Base-by-base conservation (phyloP, 805 yeast genomes). In the Candida xyloterini region DNA sequence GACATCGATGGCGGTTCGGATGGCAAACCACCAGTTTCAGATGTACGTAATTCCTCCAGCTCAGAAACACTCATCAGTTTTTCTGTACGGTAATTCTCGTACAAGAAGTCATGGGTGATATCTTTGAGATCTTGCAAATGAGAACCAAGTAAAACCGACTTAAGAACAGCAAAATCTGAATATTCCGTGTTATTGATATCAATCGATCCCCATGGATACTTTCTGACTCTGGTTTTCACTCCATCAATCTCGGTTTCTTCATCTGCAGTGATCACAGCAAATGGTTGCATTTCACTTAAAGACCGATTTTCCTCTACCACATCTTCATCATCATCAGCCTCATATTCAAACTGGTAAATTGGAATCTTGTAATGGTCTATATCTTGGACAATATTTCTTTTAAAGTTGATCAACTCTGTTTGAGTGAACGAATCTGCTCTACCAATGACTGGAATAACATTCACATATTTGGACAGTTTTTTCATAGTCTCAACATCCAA, bases 131-230 rank as follows among this genome's bases (percentile, higher is more conserved):
- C 84, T 57, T 78, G 82, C 49, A 78, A 65, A 53, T 78, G 83
- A 14, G 80, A 69, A 22, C 82, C 82, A 42, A 78, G 63, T 15
- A 78, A 51, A 8, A 77, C 83, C 14, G 77, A 68, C 55, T 70
- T 75, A 50, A 78, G 68, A 27, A 73, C 57, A 7, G 78, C 62
- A 57, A 78, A 78, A 53, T 78, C 84, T 27, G 76, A 68, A 51
- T 63, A 65, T 32, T 62, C 66, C 14, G 79, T 68, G 56, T 78
- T 73, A 54, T 68, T 68, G 41, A 76, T 74, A 54, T 76, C 79
- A 36, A 76, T 71, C 30, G 67, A 47, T 8, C 91, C 91, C 93
- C 93, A 85, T 22, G 91, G 90, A 53, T 84, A 84, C 41, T 69
- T 65, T 66, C 93, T 76, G 10, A 77, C 79, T 52, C 76, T 74